Percentiles rank a stretch among this genome's conserved stretches.
Conservation (phyloP, 2,329 filamentous ascomycete genomes). For the Diaporthe sp. region DNA sequence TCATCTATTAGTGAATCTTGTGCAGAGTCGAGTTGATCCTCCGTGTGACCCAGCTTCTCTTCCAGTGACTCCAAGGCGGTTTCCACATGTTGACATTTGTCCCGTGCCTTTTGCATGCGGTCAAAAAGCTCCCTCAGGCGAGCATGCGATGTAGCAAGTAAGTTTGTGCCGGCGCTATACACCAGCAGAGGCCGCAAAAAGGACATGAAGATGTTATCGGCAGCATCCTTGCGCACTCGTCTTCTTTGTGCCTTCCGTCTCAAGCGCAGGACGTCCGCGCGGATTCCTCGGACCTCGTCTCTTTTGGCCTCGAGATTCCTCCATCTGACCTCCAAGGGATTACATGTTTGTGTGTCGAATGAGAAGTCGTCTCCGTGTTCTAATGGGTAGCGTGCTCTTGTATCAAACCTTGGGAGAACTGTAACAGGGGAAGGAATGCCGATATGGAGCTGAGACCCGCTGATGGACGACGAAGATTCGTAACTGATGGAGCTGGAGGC, state of each 20-base stretch:
- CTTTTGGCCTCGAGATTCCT: constrained; percentile 46
- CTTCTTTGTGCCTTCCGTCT: constrained; percentile 18
- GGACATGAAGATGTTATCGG: constrained; percentile 40
- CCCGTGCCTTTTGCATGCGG: constrained; percentile 31
- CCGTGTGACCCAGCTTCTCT: constrained; percentile 48
- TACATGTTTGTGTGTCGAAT: neutral
- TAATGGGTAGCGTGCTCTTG: neutral
- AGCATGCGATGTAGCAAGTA: neutral
- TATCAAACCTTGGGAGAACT: neutral
- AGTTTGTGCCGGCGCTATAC: neutral
- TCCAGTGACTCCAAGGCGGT: constrained; percentile 53
- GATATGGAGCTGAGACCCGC: constrained; percentile 17
- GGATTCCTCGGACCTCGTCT: constrained; percentile 39
- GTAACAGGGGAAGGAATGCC: neutral
- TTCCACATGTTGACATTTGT: constrained; percentile 46
- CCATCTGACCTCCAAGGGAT: constrained; percentile 22
- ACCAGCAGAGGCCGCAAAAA: constrained; percentile 20
- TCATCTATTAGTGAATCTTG: constrained; percentile 55
- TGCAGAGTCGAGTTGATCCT: constrained; percentile 43
- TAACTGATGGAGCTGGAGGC: constrained; percentile 16
- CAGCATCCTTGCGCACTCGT: constrained; percentile 21
- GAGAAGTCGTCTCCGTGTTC: neutral
- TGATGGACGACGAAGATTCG: neutral
- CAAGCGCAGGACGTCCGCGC: constrained; percentile 16
- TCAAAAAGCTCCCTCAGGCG: constrained; percentile 29